These are phyloP conservation scores for Corylus americana DNA, from an alignment of 306 rosid species.

Conservation along the genomic window DNA sequence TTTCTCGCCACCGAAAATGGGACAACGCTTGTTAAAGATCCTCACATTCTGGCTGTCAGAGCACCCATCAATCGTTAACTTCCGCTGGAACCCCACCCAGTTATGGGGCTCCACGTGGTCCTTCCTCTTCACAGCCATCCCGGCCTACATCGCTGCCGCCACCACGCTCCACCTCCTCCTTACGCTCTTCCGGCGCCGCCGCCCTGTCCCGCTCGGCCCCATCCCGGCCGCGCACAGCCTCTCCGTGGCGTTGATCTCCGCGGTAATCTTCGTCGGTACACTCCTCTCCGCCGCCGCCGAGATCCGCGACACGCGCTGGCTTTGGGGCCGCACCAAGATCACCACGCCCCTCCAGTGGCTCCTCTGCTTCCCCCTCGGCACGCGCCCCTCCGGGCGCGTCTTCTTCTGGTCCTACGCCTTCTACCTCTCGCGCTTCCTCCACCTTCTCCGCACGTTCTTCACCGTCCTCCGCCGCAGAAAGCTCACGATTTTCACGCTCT, in stretches of 20 bases:
- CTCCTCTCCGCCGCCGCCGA: slow-evolving; percentile 63
- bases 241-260: slow-evolving; percentile 45
- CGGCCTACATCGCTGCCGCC: slow-evolving; percentile 45
- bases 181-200: slow-evolving; percentile 30
- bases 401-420: slow-evolving; percentile 82
- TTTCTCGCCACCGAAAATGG: slow-evolving; percentile 4
- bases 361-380: slow-evolving; percentile 79
- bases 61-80: slow-evolving; percentile 53
- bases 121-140: slow-evolving; percentile 53
- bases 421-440: slow-evolving; percentile 73
- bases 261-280: slow-evolving; percentile 50
- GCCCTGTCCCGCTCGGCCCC: slow-evolving; percentile 52
- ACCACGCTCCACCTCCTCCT: slow-evolving; percentile 43
- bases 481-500: slow-evolving; percentile 47
- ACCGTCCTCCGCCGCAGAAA: slow-evolving; percentile 48
- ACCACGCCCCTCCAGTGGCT: slow-evolving; percentile 72
- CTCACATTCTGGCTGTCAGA: slow-evolving; percentile 50
- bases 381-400: slow-evolving; percentile 71
- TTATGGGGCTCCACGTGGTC: slow-evolving; percentile 71
- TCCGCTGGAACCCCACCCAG: slow-evolving; percentile 74
- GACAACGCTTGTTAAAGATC: not conserved
- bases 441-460: slow-evolving; percentile 55
- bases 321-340: slow-evolving; percentile 61
- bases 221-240: slow-evolving; percentile 70
- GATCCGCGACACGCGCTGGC: slow-evolving; percentile 67